Conservation (phyloP, 1,284 basidiomycete species). For the Chiua sp. region DNA sequence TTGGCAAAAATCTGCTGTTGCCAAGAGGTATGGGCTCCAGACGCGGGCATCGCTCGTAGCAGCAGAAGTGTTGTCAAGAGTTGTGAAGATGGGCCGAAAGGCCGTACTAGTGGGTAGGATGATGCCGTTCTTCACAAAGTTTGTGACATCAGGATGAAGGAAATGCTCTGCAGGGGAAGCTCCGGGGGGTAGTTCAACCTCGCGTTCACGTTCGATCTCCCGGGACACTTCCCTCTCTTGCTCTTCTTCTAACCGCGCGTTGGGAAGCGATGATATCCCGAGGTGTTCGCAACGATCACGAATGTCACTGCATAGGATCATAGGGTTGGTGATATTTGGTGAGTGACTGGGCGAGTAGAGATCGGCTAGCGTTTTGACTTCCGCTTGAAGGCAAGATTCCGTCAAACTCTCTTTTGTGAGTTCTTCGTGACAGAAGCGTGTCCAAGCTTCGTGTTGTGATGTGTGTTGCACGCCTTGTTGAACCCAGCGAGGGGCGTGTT, state of each 20-base stretch:
- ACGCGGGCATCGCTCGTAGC: neutral
- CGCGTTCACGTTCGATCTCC: constrained; percentile 45
- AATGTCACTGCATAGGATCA: constrained; percentile 29
- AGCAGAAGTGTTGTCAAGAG: constrained; percentile 4
- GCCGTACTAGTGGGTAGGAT: neutral
- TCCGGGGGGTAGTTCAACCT: constrained; percentile 40
- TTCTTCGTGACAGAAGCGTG: neutral
- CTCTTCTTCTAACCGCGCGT: constrained; percentile 43
- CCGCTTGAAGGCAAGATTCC: constrained; percentile 40
- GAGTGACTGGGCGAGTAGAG: constrained; percentile 33
- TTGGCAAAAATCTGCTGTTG: constrained; percentile 31
- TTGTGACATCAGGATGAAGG: constrained; percentile 16
- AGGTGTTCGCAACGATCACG: constrained; percentile 32
- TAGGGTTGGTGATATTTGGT: neutral
- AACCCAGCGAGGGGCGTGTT: constrained; percentile 12
- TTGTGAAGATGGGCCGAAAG: constrained; percentile 7
- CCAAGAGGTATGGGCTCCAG: constrained; percentile 23
- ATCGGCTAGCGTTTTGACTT: constrained; percentile 41
- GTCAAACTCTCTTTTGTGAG: constrained; percentile 17
- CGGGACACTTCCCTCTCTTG: constrained; percentile 50
- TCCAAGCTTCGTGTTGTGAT: neutral
- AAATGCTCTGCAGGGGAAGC: constrained; percentile 21
- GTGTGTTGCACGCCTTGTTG: constrained; percentile 46
- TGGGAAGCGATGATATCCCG: constrained; percentile 21
- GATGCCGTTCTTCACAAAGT: constrained; percentile 27